Base-by-base conservation (phyloP, 257 asterid species). In the Penstemon davidsonii region DNA sequence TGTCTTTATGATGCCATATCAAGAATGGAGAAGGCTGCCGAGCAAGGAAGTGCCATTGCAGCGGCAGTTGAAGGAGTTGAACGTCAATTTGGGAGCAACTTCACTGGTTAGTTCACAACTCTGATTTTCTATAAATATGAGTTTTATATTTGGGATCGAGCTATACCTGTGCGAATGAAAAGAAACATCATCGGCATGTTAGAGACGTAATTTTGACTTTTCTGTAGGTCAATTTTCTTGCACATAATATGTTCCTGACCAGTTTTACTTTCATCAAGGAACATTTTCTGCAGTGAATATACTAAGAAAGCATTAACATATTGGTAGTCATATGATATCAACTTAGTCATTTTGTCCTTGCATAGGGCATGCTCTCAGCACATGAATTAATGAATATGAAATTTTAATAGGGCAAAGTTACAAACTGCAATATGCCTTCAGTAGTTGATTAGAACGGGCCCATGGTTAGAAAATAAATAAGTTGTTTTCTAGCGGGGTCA, bases 41-140 rank as follows among this genome's bases (percentile, higher is more conserved):
- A 88, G 84, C 96, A 90, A 77, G 97, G 99, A 66, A 93, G 89
- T 77, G 99, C 96, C 43, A 87, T 93, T 76, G 99, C 97, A 33
- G 96, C 96, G 0, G 96, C 99, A 69, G 97, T 90, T 73, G 97
- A 93, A 90, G 99, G 97, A 56, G 96, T 93, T 69, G 96, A 93
- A 75, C 94, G 96, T 38, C 99, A 88, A 74, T 88, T 82, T 73
- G 96, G 99, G 59, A 83, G 83, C 86, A 88, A 82, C 79, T 85
- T 87, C 39, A 66, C 95, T 19, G 96, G 98, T 90, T 65, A 73
- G 93, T 86, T 75, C 60, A 57, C 44, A 60, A n/a, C 68, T 59
- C 12, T 25, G 49, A 40, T 59, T 70, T 70, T 15, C 67, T 58
- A 19, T 46, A 11, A 64, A 4, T 58, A 60, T 57, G n/a, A 25